phyloP scores from a whole-genome alignment of 176 grass and related monocot genomes.

The Carex littledalei region DNA sequence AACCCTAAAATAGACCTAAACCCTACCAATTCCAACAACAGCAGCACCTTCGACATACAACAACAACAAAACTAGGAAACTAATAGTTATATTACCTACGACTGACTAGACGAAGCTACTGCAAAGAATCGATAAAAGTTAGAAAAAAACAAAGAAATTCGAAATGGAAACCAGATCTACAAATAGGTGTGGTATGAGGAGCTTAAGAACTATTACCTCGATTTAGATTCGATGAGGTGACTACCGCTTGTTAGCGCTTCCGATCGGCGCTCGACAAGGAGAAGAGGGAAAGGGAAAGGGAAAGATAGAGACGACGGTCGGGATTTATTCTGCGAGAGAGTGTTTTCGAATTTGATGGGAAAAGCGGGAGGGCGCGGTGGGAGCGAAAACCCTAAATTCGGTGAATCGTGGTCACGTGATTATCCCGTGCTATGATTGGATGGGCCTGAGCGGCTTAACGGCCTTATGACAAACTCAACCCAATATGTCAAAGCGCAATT shows the following conservation, averaged over 20 bases:
- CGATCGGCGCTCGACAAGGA: not conserved
- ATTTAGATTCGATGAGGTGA: not conserved
- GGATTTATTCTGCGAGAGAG: constrained; percentile 13
- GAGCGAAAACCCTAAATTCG: constrained; percentile 26
- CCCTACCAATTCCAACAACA: constrained; percentile 1
- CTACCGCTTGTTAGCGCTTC: not conserved
- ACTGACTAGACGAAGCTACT: not conserved
- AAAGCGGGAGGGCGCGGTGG: constrained; percentile 27
- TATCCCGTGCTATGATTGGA: not conserved
- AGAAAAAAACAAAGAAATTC: not conserved
- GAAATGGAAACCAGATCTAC: constrained; percentile 21
- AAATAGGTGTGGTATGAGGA: not conserved
- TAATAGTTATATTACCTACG: not conserved
- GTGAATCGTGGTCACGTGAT: not conserved
- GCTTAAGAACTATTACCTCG: not conserved
- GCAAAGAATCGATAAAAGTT: not conserved
- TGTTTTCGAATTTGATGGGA: constrained; percentile 28
- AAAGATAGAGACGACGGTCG: not conserved
- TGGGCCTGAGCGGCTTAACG: not conserved
- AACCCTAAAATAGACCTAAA: constrained; percentile 24
- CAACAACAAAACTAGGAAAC: not conserved
- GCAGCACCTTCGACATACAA: not conserved
- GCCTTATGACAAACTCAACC: not conserved
- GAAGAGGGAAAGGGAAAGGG: not conserved
- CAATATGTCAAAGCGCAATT: not conserved